Base-by-base conservation (phyloP, 352 stramenopile species). In the Phytopythium boreale region DNA sequence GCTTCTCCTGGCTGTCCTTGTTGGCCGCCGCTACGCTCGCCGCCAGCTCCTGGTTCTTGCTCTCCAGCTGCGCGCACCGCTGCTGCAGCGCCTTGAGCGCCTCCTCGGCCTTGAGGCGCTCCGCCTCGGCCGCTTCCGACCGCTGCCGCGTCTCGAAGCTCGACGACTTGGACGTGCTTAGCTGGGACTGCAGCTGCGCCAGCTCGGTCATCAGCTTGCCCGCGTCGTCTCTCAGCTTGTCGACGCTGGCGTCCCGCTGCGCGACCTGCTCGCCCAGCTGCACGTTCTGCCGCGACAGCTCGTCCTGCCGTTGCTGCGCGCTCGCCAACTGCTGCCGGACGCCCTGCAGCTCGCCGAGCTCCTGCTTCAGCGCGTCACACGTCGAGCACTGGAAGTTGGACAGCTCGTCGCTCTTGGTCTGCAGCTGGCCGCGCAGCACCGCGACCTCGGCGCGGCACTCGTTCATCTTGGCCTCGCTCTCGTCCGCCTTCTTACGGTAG, bases 1-100 rank as follows among this genome's bases (percentile, higher is more conserved):
- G 78, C 61, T 91, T 91, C 27, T 89, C 80, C 11, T 70, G 78
- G 56, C 72, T 88, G 29, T 88, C 82, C 39, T 80, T 84, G 50
- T 75, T 82, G 31, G 76, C 75, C 1, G 59, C 61, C 31, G 87
- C 80, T 24, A 86, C 75, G 0, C 64, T 70, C 11, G 72, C 56
- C 5, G 51, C 34, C 6, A 89, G 61, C 46, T 90, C 84, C 22
- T 86, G 68, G 43, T 89, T 84, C 47, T 81, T 79, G 60, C 84
- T 85, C 60, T 90, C 73, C 10, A 87, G 62, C 39, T 80, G 59
- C 0, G 66, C 47, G n/a, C 60, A 73, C n/a, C 77, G 81, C 2
- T 68, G 61, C 37, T 77, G 70, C 26, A 87, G 37, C 0, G 81
- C 69, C 7, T 70, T 69, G 0, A 84, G 31, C 4, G 58, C 64